Base-by-base conservation (phyloP, 371 early-diverging fungal species). In the Entomophthora muscae region DNA sequence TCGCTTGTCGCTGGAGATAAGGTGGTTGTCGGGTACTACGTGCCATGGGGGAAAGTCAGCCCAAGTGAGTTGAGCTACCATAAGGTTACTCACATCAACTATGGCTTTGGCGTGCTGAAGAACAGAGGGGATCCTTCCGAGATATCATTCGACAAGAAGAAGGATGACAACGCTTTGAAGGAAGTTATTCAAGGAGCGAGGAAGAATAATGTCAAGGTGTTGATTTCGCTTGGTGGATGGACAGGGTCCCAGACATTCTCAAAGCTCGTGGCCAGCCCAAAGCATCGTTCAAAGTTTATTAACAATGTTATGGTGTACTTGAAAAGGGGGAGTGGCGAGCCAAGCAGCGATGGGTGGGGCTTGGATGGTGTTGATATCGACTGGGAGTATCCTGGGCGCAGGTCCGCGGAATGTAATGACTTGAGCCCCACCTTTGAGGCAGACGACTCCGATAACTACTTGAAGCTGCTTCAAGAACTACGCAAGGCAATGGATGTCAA, bases 311-410 rank as follows among this genome's bases (percentile, higher is more conserved):
- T 65, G 51, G 65, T 65, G 12, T 53, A 53, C 26, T 51, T 59
- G 54, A 56, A 64, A n/a, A 64, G 68, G 12, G 33, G 55, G 12
- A 53, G 53, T 1, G 42, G 64, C 22, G 69, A 60, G 1, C 61
- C 54, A 0, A 64, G 28, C 0, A 70, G 70, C 27, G 63, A 70
- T 56, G 73, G 73, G 23, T 72, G 69, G 69, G 63, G 66, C 64
- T 66, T 73, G 52, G 81, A 81, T 61, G 82, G 81, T 66, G 73
- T 63, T 63, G 72, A 67, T 68, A 67, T 67, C 22, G 84, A 82
- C 68, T 89, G 86, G 89, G 90, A 89, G 67, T 89, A 84, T 64
- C 88, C 90, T 22, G 87, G 79, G 12, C 73, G 80, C 5, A 71
- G 76, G 53, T 88, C 81, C 1, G 78, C 83, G 27, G 80, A 78